Percentiles rank a stretch among this genome's conserved stretches.
phyloP scores from a whole-genome alignment of 1,139 yeast species.

The Candida labiduridarum region DNA sequence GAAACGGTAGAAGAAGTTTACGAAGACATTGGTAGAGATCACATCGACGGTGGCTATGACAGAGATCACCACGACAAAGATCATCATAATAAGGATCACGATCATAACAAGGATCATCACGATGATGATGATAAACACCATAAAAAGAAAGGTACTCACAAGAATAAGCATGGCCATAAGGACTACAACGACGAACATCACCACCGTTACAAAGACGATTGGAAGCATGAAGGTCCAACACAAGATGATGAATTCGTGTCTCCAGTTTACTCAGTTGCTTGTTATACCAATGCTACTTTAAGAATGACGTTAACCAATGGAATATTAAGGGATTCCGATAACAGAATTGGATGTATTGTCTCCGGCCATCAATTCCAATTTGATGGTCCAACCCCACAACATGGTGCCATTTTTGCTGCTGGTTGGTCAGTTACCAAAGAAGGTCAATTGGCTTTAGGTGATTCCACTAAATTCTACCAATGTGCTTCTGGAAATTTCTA shows the following conservation, averaged over 20 bases:
- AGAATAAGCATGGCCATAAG: slow-evolving; percentile 8
- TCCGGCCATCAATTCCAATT: slow-evolving; percentile 47
- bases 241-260: slow-evolving; percentile 17
- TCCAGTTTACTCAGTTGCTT: slow-evolving; percentile 38
- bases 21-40: slow-evolving; percentile 15
- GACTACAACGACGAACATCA: slow-evolving; percentile 3
- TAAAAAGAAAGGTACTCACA: neutral
- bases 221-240: slow-evolving; percentile 5
- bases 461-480: slow-evolving; percentile 38
- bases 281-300: slow-evolving; percentile 33
- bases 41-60: slow-evolving; percentile 5
- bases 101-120: neutral
- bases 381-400: slow-evolving; percentile 49
- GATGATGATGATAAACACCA: slow-evolving; percentile 2
- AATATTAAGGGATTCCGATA: slow-evolving; percentile 35
- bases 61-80: neutral
- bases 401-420: slow-evolving; percentile 43
- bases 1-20: slow-evolving; percentile 15
- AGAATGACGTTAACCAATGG: slow-evolving; percentile 35
- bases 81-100: neutral
- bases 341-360: slow-evolving; percentile 46
- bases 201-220: slow-evolving; percentile 3
- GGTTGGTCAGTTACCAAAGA: slow-evolving; percentile 45
- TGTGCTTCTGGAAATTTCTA: slow-evolving; percentile 48
- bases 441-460: slow-evolving; percentile 42